Evolutionary conservation across 768 basidiomycete genomes (phyloP).

Genomic region (Cytidiella melzeri): DNA sequence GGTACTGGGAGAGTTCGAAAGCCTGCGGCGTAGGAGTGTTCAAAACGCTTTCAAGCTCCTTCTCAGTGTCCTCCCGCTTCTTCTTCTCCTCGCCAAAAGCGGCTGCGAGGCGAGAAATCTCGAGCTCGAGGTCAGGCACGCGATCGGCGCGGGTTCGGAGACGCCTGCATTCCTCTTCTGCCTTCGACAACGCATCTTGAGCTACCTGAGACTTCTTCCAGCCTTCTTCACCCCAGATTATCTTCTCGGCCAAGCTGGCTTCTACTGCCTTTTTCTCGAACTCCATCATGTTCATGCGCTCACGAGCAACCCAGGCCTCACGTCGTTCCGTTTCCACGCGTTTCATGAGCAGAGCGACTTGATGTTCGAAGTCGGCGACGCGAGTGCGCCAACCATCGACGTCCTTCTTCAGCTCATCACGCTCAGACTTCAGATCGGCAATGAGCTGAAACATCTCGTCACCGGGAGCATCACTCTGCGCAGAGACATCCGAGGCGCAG

Average conservation of each 20-base stretch:
- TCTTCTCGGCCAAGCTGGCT: constrained; percentile 37
- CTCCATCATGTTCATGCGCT: constrained; percentile 58
- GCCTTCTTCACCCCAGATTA: constrained; percentile 24
- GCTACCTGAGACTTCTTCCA: constrained; percentile 22
- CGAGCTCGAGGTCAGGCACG: constrained; percentile 5
- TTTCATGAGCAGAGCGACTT: constrained; percentile 55
- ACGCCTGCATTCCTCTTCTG: constrained; percentile 33
- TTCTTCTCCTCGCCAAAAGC: constrained; percentile 35
- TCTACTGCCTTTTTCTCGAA: constrained; percentile 57
- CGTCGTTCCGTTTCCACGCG: constrained; percentile 73
- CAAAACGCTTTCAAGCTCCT: constrained; percentile 41
- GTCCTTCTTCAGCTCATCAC: constrained; percentile 85
- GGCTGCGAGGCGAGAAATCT: constrained; percentile 20
- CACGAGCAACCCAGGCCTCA: constrained; percentile 82
- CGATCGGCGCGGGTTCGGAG: constrained; percentile 25
- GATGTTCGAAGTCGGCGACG: constrained; percentile 71
- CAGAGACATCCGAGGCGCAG: constrained; percentile 39
- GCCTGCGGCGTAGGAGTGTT: constrained; percentile 42
- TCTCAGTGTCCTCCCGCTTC: constrained; percentile 44
- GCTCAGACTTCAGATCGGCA: constrained; percentile 76
- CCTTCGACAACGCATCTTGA: constrained; percentile 22
- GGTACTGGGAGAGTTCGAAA: constrained; percentile 22
- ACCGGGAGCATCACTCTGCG: constrained; percentile 42
- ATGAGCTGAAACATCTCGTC: constrained; percentile 78
- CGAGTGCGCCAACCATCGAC: constrained; percentile 82